A percentile compares a stretch with the other conserved stretches of the same genome.
Conservation (phyloP, 1,139 yeast species). For the Nakaseomyces glabratus region DNA sequence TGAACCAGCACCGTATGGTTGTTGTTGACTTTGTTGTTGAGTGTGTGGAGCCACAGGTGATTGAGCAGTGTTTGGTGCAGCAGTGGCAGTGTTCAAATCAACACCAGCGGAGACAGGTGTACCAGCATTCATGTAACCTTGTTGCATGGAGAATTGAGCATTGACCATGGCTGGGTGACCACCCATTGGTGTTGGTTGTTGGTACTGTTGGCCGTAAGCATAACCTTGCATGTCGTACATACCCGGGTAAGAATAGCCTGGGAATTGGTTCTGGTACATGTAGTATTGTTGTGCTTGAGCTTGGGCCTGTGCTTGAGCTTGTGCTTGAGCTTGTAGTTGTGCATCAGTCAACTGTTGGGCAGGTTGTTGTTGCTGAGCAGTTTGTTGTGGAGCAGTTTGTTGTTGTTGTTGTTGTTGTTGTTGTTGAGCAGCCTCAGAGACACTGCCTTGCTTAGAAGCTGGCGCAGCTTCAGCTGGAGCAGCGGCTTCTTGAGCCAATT, state of each 20-base stretch:
- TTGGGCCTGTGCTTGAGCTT: conserved; percentile 15
- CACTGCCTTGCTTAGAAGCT: conserved; percentile 10
- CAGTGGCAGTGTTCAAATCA: conserved; percentile 15
- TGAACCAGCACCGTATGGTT: conserved; percentile 25
- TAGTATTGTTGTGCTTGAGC: conserved; percentile 30
- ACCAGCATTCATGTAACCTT: conserved; percentile 17
- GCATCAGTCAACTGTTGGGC: conserved; percentile 19
- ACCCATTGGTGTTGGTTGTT: conserved; percentile 16
- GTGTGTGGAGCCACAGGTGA: conserved; percentile 20
- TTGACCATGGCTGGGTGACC: conserved; percentile 14
- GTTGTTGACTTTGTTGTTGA: conserved; percentile 16
- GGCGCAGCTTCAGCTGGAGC: conserved; percentile 11
- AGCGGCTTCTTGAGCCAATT: background rate
- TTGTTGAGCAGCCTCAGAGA: conserved; percentile 8
- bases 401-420: conserved; percentile 8
- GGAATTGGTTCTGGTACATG: conserved; percentile 31
- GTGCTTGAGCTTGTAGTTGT: conserved; percentile 12
- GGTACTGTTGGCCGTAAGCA: conserved; percentile 25
- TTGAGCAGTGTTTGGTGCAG: conserved; percentile 16
- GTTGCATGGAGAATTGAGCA: conserved; percentile 18
- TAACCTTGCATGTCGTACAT: conserved; percentile 29
- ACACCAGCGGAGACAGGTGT: conserved; percentile 14
- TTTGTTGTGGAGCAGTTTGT: conserved; percentile 16
- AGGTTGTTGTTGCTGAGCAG: conserved; percentile 14
- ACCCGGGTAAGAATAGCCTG: conserved; percentile 33